Evolutionary conservation across 768 basidiomycete genomes (phyloP), one percentile per base, ranked within the genome.

Genomic region (Psilocybe cyanescens): DNA sequence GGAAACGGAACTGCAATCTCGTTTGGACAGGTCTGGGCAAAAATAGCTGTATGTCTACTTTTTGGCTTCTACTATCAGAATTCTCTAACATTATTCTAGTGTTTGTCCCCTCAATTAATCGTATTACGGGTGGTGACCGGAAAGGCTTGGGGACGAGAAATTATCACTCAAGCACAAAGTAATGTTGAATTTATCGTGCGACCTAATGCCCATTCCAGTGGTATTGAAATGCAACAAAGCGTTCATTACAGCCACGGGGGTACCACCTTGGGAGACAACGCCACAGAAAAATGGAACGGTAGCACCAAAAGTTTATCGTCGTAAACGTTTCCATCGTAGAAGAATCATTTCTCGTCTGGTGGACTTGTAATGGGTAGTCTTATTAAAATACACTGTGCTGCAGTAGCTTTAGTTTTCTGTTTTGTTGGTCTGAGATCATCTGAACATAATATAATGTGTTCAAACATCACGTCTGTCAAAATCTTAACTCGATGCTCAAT

Each of bases 11-110:
- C 75, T 17, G 70, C 73, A 2, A 73, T 75, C 41, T 72, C 74
- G 8, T 76, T 81, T 59, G 75, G 75, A 35, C 77, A 77, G 55
- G 73, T 80, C 30, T 81, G 78, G 75, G 73, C 76, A 3, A 79
- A 79, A 64, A 70, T 79, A 58, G 74, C 75, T 39, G 79, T 80
- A 60, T 51, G 78, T 75, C 30, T 33, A 58, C 17, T 44, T 35
- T 19, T 3, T 44, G 9, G 28, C 52, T 37, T 9, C 14, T 33
- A 44, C n/a, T 6, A 8, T 12, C 17, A 37, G 44, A n/a, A 5
- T 16, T 12, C 50, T 30, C 39, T 52, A 29, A 48, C 19, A 24
- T 48, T 29, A 5, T 8, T 1, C 29, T 41, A 71, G 68, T 71
- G 71, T 49, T 33, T 70, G 5, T 61, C 71, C 12, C 71, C 69